Conservation (phyloP, 257 asterid species). For the Orobanche coerulescens region DNA sequence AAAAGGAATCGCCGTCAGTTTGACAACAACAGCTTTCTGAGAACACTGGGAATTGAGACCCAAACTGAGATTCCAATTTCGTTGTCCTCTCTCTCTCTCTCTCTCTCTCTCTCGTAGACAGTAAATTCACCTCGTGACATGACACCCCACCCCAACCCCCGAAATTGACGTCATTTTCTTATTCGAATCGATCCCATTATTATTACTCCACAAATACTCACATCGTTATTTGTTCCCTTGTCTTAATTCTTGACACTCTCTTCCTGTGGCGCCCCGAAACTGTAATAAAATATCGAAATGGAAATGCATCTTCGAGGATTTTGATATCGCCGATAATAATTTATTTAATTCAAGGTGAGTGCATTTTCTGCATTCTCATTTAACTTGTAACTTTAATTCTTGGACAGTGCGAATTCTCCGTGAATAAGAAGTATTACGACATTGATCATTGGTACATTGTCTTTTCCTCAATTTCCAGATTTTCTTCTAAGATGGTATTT, state of each 20-base stretch:
- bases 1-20: conserved; percentile 65
- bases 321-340: not conserved
- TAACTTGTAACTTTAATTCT: not conserved
- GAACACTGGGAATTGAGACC: conserved; percentile 33
- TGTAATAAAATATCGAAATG: too few relatives aligned
- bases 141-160: conserved; percentile 38
- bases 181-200: conserved; percentile 21
- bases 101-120: conserved; percentile 25
- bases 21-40: conserved; percentile 41
- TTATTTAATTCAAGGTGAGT: conserved; percentile 26
- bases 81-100: conserved; percentile 39
- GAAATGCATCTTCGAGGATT: not conserved
- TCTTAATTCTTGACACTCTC: conserved; percentile 17
- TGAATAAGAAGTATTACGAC: too few relatives aligned
- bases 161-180: conserved; percentile 32
- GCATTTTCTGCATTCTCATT: not conserved
- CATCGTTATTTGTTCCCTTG: not conserved
- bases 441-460: not conserved
- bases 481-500: not conserved
- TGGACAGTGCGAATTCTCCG: not conserved
- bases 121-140: conserved; percentile 44
- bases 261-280: conserved; percentile 27
- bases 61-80: conserved; percentile 62
- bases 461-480: not conserved
- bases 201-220: conserved; percentile 22